phyloP scores from a whole-genome alignment of 2,329 filamentous ascomycete genomes.

The Xylaria multiplex region DNA sequence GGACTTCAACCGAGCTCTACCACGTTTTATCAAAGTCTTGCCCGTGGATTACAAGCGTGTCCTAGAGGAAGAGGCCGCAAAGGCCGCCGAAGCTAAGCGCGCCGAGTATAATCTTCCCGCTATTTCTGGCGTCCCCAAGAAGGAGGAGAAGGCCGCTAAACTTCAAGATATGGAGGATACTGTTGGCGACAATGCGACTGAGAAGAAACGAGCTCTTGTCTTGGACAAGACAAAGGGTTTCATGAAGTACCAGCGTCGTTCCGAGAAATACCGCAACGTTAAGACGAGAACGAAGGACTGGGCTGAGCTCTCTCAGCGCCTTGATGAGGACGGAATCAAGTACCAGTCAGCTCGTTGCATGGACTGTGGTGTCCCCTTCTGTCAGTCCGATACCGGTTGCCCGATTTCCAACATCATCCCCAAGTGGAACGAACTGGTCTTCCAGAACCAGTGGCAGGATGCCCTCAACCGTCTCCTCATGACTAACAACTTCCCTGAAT shows the following conservation, averaged over 20 bases:
- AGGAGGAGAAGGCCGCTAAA: slow-evolving; percentile 75
- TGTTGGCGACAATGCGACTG: slow-evolving; percentile 81
- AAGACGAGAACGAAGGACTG: slow-evolving; percentile 90
- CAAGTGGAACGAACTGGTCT: slow-evolving; percentile 91
- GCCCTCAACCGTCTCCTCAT: slow-evolving; percentile 90
- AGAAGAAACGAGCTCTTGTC: slow-evolving; percentile 90
- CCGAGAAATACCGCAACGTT: slow-evolving; percentile 90
- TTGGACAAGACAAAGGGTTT: slow-evolving; percentile 98
- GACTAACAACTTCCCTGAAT: slow-evolving; percentile 99
- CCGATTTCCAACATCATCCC: slow-evolving; percentile 98
- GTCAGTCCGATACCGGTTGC: slow-evolving; percentile 94
- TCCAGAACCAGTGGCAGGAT: slow-evolving; percentile 83
- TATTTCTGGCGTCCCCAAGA: slow-evolving; percentile 74
- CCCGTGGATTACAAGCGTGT: slow-evolving; percentile 97
- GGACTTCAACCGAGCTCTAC: slow-evolving; percentile 93
- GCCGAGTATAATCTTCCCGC: slow-evolving; percentile 83
- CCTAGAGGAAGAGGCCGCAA: slow-evolving; percentile 83
- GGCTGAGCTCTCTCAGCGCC: slow-evolving; percentile 86
- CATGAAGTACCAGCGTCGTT: slow-evolving; percentile 94
- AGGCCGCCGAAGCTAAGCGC: slow-evolving; percentile 85
- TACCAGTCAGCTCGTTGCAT: slow-evolving; percentile 97
- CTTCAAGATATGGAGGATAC: slow-evolving; percentile 91
- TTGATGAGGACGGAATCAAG: slow-evolving; percentile 94
- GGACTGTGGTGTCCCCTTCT: slow-evolving; percentile 99
- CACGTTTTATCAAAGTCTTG: slow-evolving; percentile 91